Conservation (phyloP, 1,284 basidiomycete species). For the Trichosporon inkin region DNA sequence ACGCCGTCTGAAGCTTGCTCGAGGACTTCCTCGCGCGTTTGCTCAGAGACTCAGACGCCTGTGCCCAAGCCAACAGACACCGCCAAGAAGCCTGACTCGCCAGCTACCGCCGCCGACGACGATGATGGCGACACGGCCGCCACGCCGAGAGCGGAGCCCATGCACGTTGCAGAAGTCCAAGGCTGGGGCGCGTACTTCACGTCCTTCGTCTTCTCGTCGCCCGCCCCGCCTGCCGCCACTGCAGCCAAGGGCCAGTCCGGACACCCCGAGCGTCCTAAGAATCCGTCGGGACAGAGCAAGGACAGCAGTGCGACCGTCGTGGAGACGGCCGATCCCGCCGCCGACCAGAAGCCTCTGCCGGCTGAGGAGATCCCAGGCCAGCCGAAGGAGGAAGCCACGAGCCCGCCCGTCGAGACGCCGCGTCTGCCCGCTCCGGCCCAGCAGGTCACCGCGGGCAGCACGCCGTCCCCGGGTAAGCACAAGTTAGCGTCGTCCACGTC, state of each 20-base stretch:
- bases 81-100: neutral
- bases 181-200: conserved; percentile 37
- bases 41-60: neutral
- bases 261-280: neutral
- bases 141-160: conserved; percentile 7
- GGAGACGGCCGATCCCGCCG: conserved; percentile 15
- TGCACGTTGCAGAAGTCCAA: conserved; percentile 4
- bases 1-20: neutral
- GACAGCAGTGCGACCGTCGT: conserved; percentile 9
- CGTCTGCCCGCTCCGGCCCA: neutral
- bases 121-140: neutral
- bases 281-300: neutral
- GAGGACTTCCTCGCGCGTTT: neutral
- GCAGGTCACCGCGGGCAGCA: neutral
- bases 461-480: neutral
- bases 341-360: conserved; percentile 19
- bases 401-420: neutral
- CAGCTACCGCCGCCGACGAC: neutral
- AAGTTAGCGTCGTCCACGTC: conserved; percentile 19
- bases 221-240: neutral
- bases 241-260: neutral
- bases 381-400: neutral
- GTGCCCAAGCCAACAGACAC: neutral
- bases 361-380: neutral
- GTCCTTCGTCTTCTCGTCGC: conserved; percentile 26